These are phyloP conservation scores for Phytophthora pisi DNA, from an alignment of 352 stramenopile genomes.

Conservation along the genomic window DNA sequence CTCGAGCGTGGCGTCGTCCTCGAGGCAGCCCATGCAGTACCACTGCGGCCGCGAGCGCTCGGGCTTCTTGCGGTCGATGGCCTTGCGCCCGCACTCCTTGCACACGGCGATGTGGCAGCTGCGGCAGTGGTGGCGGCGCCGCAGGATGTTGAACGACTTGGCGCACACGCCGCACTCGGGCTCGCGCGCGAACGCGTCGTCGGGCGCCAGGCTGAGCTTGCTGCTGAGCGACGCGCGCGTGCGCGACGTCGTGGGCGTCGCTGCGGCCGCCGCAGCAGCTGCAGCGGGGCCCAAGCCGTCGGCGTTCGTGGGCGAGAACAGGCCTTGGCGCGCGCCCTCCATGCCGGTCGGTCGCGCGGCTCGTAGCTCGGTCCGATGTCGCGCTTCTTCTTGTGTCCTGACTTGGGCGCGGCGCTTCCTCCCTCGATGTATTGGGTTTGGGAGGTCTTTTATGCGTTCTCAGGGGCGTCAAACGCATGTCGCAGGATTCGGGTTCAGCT, in stretches of 20 bases:
- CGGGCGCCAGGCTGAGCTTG: slow-evolving; percentile 45
- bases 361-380: background rate
- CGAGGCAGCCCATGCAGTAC: slow-evolving; percentile 77
- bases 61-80: slow-evolving; percentile 62
- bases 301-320: slow-evolving; percentile 40
- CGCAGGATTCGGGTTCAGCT: slow-evolving; percentile 22
- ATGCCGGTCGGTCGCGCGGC: slow-evolving; percentile 9
- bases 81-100: slow-evolving; percentile 85
- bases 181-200: slow-evolving; percentile 72
- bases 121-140: slow-evolving; percentile 85
- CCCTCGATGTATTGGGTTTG: slow-evolving; percentile 20
- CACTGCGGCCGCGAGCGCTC: slow-evolving; percentile 72
- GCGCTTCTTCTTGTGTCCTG: slow-evolving; percentile 19
- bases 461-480: slow-evolving; percentile 19
- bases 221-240: slow-evolving; percentile 40
- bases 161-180: slow-evolving; percentile 74
- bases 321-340: slow-evolving; percentile 32
- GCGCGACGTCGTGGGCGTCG: slow-evolving; percentile 20
- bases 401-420: slow-evolving; percentile 27
- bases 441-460: slow-evolving; percentile 23
- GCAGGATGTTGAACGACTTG: slow-evolving; percentile 83
- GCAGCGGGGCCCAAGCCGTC: slow-evolving; percentile 27
- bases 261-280: slow-evolving; percentile 14
- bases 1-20: slow-evolving; percentile 72
- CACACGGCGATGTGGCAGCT: slow-evolving; percentile 84